phyloP scores from a whole-genome alignment of 257 asterid genomes.

The Catharanthus roseus region DNA sequence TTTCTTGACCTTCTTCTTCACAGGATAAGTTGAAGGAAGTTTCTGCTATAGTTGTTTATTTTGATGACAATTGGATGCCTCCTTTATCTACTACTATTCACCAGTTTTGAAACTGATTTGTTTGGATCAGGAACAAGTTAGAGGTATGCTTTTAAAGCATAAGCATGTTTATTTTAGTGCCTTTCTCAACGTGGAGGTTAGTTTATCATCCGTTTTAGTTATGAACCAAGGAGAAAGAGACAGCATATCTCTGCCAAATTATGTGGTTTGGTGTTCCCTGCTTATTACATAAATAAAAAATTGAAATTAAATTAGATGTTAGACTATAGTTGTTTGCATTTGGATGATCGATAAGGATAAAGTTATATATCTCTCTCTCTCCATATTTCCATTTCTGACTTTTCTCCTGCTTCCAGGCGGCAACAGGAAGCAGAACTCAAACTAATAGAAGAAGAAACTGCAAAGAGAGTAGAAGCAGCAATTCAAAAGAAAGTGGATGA shows the following conservation, averaged over 20 bases:
- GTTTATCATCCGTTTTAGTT: constrained; percentile 64
- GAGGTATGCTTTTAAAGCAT: constrained; percentile 88
- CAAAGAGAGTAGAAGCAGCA: constrained; percentile 68
- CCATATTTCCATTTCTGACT: constrained; percentile 18
- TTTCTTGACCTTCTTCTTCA: constrained; percentile 66
- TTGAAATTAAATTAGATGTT: not conserved
- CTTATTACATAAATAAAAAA: not conserved
- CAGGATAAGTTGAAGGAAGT: constrained; percentile 84
- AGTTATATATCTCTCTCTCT: not conserved
- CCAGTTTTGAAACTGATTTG: constrained; percentile 83
- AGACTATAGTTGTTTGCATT: not conserved
- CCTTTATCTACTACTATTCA: constrained; percentile 75
- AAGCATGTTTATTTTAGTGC: constrained; percentile 62
- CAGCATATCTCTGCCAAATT: not conserved
- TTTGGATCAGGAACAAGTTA: constrained; percentile 92
- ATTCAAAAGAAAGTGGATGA: constrained; percentile 74
- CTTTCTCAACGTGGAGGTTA: constrained; percentile 82
- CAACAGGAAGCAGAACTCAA: constrained; percentile 88
- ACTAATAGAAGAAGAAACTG: constrained; percentile 93
- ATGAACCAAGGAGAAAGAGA: constrained; percentile 28
- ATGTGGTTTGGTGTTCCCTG: not conserved
- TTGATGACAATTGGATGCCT: constrained; percentile 77
- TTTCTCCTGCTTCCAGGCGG: constrained; percentile 48
- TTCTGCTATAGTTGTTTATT: constrained; percentile 66
- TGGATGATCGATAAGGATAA: not conserved